Conservation (phyloP, 257 asterid species). For the Forsythia viridissima region DNA sequence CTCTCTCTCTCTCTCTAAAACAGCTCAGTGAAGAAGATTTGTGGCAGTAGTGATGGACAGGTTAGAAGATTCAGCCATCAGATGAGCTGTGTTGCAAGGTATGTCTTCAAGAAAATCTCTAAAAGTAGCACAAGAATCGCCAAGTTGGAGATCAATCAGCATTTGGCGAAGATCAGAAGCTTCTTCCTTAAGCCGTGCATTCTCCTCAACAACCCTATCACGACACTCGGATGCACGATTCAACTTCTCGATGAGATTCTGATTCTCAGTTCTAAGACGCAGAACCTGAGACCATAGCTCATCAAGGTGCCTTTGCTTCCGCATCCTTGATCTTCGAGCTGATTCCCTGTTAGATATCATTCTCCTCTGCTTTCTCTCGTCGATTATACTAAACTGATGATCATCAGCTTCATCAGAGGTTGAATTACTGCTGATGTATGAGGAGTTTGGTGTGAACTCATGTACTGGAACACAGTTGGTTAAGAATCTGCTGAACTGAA, state of each 20-base stretch:
- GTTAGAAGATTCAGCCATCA: background rate
- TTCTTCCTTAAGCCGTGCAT: conserved; percentile 45
- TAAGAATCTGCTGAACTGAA: conserved; percentile 14
- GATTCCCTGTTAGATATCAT: conserved; percentile 68
- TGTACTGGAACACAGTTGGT: background rate
- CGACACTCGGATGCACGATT: conserved; percentile 37
- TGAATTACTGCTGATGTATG: conserved; percentile 41
- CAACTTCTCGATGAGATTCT: conserved; percentile 33
- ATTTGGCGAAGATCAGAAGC: conserved; percentile 29
- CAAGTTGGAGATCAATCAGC: conserved; percentile 29
- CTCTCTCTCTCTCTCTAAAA: background rate
- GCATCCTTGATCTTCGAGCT: conserved; percentile 66
- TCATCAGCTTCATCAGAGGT: conserved; percentile 62
- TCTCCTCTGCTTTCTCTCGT: conserved; percentile 51
- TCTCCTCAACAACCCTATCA: conserved; percentile 36
- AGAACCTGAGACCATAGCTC: conserved; percentile 50
- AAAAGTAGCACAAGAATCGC: conserved; percentile 15
- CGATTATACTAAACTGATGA: conserved; percentile 24
- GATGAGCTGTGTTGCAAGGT: conserved; percentile 4
- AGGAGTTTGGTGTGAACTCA: conserved; percentile 17
- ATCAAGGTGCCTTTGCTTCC: conserved; percentile 61
- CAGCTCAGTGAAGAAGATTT: background rate
- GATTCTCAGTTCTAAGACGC: conserved; percentile 38
- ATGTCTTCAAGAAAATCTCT: conserved; percentile 25
- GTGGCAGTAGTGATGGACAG: conserved; percentile 6